phyloP scores from a whole-genome alignment of 164 flowering plant genomes.

The Hamamelis virginiana region DNA sequence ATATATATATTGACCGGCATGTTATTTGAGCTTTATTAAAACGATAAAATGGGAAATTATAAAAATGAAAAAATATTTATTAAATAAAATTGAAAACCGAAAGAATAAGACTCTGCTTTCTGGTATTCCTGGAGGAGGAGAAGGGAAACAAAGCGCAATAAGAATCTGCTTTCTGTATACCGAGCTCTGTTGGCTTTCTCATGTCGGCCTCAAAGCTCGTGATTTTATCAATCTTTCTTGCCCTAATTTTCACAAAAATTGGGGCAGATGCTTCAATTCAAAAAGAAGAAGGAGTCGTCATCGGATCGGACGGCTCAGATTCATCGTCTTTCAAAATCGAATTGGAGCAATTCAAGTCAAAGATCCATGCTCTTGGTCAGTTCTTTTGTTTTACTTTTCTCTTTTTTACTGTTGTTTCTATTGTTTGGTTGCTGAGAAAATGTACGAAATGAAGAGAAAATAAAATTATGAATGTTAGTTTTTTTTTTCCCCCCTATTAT shows the following conservation, averaged over 20 bases:
- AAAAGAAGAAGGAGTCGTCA: slow-evolving; percentile 11
- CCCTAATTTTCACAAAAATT: slow-evolving; percentile 20
- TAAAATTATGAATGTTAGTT: too few relatives aligned
- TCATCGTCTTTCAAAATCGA: slow-evolving; percentile 31
- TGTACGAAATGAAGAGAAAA: background rate
- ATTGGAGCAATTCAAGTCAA: slow-evolving; percentile 42
- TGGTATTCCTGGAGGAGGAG: too few relatives aligned
- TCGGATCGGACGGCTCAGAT: slow-evolving; percentile 28
- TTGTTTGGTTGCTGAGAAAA: background rate
- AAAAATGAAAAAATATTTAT: too few relatives aligned
- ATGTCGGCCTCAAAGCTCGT: slow-evolving; percentile 28
- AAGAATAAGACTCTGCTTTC: too few relatives aligned
- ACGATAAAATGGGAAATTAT: too few relatives aligned
- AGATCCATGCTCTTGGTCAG: slow-evolving; percentile 53
- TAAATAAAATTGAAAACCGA: too few relatives aligned
- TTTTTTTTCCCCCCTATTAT: too few relatives aligned
- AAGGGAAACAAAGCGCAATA: too few relatives aligned
- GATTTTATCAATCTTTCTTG: slow-evolving; percentile 13
- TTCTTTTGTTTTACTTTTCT: background rate
- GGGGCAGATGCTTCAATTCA: slow-evolving; percentile 23
- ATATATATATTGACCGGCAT: too few relatives aligned
- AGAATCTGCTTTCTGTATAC: background rate
- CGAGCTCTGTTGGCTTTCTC: slow-evolving; percentile 3
- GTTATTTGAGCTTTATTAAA: too few relatives aligned
- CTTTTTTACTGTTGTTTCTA: background rate